Percentiles rank a stretch among this genome's conserved stretches.
phyloP scores from a whole-genome alignment of 371 early-diverging fungal species.

The Syncephalastrum contaminatum region DNA sequence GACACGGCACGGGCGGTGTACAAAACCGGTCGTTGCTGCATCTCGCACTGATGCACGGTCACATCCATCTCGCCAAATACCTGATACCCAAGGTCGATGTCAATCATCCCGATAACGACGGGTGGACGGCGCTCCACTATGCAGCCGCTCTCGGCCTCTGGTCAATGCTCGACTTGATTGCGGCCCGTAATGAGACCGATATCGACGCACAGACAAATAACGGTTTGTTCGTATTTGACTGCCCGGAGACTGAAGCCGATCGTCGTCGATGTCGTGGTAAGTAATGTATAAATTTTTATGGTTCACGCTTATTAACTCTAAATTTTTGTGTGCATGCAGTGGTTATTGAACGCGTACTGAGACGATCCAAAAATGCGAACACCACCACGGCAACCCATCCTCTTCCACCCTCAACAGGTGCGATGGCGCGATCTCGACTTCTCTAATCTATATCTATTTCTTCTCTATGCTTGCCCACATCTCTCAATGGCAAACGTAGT shows the following conservation, averaged over 20 bases:
- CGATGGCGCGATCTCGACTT: too few species aligned
- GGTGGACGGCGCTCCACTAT: constrained; percentile 52
- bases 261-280: constrained; percentile 37
- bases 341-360: constrained; percentile 8
- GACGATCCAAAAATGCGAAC: constrained; percentile 2
- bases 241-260: constrained; percentile 30
- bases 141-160: constrained; percentile 43
- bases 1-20: constrained; percentile 9
- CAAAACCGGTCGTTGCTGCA: constrained; percentile 29
- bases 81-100: constrained; percentile 30
- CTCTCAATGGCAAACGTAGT: too few species aligned
- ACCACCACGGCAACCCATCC: too few species aligned
- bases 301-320: constrained; percentile 4
- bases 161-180: constrained; percentile 32
- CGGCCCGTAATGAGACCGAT: constrained; percentile 23
- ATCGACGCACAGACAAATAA: constrained; percentile 32
- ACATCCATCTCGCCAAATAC: constrained; percentile 26
- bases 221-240: constrained; percentile 35
- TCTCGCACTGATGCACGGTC: constrained; percentile 40
- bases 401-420: too few species aligned
- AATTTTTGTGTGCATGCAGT: constrained; percentile 9
- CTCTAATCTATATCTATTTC: too few species aligned
- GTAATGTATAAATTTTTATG: constrained; percentile 4
- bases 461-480: too few species aligned
- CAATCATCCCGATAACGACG: constrained; percentile 38